Evolutionary conservation across 495 filamentous ascomycete genomes (phyloP).

Genomic region (Xylaria bambusicola): DNA sequence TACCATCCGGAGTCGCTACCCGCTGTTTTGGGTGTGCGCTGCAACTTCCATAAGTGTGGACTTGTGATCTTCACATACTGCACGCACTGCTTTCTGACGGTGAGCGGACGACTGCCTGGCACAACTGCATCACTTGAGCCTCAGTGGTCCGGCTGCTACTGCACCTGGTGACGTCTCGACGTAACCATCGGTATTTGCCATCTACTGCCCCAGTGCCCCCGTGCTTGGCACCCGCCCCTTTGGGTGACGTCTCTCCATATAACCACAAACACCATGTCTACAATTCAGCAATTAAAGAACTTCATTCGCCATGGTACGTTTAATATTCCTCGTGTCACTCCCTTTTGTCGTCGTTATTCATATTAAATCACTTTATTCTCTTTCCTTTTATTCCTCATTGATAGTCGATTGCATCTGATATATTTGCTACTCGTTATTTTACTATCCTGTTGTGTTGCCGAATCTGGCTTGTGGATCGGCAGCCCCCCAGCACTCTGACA

Average conservation of each 20-base stretch:
- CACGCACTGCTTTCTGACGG: not conserved
- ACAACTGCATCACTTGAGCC: conserved; percentile 10
- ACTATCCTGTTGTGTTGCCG: not conserved
- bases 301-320: conserved; percentile 93
- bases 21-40: not conserved
- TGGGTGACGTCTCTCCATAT: not conserved
- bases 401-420: too few species aligned
- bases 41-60: conserved; percentile 1
- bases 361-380: not conserved
- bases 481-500: conserved; percentile 31
- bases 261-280: conserved; percentile 59
- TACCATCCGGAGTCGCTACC: not conserved
- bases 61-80: not conserved
- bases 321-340: too few species aligned
- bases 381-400: too few species aligned
- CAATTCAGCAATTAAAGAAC: conserved; percentile 83
- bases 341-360: not conserved
- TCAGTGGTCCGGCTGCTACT: conserved; percentile 7
- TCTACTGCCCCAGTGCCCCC: conserved; percentile 4
- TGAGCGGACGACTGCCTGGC: conserved; percentile 2
- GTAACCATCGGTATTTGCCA: conserved; percentile 10
- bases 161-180: conserved; percentile 15
- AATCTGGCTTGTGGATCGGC: conserved; percentile 16
- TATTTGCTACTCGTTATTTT: conserved; percentile 5
- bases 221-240: conserved; percentile 1